Evolutionary conservation across 164 flowering plant genomes (phyloP).

Genomic region (Vitis labrusca): DNA sequence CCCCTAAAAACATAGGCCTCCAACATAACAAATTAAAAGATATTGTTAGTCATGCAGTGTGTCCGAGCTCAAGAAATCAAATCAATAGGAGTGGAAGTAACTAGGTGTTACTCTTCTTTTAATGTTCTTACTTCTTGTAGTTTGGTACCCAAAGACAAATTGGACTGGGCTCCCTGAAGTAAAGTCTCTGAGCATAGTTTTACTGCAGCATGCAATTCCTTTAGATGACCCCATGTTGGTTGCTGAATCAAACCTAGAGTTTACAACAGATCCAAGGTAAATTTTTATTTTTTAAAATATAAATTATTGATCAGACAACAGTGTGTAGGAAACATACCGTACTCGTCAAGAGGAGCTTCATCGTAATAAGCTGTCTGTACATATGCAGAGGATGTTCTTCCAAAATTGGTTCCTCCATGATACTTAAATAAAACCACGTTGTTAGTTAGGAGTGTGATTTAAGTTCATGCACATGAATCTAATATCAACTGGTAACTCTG

Average conservation of each 20-base stretch:
- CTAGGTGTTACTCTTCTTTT: no score
- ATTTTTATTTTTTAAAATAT: no score
- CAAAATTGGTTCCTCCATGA: constrained; percentile 99
- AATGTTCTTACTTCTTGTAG: constrained; percentile 39
- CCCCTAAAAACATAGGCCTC: constrained; percentile 66
- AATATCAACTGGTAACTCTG: no score
- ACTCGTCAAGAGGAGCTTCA: constrained; percentile 96
- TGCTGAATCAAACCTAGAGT: constrained; percentile 60
- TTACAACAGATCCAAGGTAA: no score
- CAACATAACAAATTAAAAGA: not conserved
- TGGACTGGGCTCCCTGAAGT: constrained; percentile 40
- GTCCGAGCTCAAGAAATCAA: no score
- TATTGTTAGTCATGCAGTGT: no score
- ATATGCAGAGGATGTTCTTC: constrained; percentile 63
- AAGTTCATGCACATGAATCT: no score
- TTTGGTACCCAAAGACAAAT: constrained; percentile 34
- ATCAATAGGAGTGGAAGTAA: no score
- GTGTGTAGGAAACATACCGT: constrained; percentile 45
- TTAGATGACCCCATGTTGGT: constrained; percentile 87
- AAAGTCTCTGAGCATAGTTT: constrained; percentile 50
- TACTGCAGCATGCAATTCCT: constrained; percentile 72
- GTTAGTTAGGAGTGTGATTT: no score
- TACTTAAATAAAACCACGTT: constrained; percentile 37
- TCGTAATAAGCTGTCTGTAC: constrained; percentile 75
- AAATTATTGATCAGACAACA: not conserved